phyloP scores from a whole-genome alignment of 2,329 filamentous ascomycete genomes.

The Talaromyces sp. region DNA sequence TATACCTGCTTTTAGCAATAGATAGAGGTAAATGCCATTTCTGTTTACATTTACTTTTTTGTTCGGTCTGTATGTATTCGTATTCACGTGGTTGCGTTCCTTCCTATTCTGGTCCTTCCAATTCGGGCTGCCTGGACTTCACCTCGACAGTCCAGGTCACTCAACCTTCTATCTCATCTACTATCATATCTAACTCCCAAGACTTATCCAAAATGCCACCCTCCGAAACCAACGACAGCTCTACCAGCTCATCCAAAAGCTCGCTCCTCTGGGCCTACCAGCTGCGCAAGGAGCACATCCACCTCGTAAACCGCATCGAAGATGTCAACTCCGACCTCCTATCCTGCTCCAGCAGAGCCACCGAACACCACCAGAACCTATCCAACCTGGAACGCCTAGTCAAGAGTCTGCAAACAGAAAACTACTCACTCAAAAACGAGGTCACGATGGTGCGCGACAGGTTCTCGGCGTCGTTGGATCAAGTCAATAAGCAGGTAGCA shows the following conservation, averaged over 20 bases:
- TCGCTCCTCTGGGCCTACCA: constrained; percentile 35
- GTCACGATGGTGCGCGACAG: constrained; percentile 2
- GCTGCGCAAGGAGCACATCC: constrained; percentile 31
- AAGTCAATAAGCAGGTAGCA: constrained; percentile 5
- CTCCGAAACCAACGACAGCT: constrained; percentile 1
- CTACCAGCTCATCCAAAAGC: constrained; percentile 9
- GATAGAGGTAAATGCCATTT: constrained; percentile 31
- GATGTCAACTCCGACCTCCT: constrained; percentile 13
- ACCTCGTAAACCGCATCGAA: constrained; percentile 22
- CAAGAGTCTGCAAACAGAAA: constrained; percentile 9
- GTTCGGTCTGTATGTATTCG: constrained; percentile 1
- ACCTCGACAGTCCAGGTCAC: not conserved
- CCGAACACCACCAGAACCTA: constrained; percentile 1
- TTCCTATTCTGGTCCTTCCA: not conserved
- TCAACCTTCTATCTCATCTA: not conserved
- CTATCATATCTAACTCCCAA: not conserved
- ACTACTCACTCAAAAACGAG: constrained; percentile 8
- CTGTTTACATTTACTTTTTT: constrained; percentile 8
- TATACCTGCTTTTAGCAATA: constrained; percentile 25
- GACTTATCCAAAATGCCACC: not conserved
- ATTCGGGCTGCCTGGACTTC: not conserved
- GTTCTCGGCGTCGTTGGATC: constrained; percentile 3
- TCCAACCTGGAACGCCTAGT: constrained; percentile 7
- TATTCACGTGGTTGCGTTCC: not conserved
- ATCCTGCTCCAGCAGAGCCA: constrained; percentile 8